Base-by-base conservation (phyloP, 331 rosid genomes). In the Malus hybrid region DNA sequence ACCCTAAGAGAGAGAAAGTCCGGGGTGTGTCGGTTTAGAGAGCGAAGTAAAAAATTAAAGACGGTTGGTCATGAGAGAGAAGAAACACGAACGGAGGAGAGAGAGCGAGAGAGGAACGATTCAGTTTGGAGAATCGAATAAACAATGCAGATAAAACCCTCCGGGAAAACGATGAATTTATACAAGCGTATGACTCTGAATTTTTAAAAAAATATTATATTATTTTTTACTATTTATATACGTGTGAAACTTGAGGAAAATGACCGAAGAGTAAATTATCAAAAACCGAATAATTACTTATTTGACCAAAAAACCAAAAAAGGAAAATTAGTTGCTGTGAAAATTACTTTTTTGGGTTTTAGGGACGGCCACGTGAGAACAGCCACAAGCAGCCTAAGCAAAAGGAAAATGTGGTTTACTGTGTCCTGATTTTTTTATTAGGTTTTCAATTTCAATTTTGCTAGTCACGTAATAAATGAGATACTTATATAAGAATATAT, bases 1-100 rank as follows among this genome's bases (percentile, higher is more conserved):
- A 85, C 91, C 91, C 93, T 85, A 87, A 79, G 76, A 67, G 70
- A 57, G 48, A 75, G 74, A 32, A 71, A 15, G 34, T 64, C 36
- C 12, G 62, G 58, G 76, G 61, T 80, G 70, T 2, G 20, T 52
- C 1, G 79, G 56, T 34, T 62, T 53, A 68, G 57, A 81, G 53
- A 61, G 24, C 0, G 46, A 33, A 18, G 46, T 39, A 66, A n/a
- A 24, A 66, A 68, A 20, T 16, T 52, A 6, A 57, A 20, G 30
- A 10, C 2, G 5, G 70, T 12, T 62, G 16, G 75, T 36, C 66
- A 29, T 14, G 68, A 71, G 19, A 57, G 84, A 56, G 71, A 75
- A 16, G 15, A 12, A 48, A 39, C 46, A 39, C 4, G 12, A 39
- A 39, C 46, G 46, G 46, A 39, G 12, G 65, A 58, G 22, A 69